Base-by-base conservation (phyloP, 2,329 filamentous ascomycete genomes). In the Colletotrichum musicola region DNA sequence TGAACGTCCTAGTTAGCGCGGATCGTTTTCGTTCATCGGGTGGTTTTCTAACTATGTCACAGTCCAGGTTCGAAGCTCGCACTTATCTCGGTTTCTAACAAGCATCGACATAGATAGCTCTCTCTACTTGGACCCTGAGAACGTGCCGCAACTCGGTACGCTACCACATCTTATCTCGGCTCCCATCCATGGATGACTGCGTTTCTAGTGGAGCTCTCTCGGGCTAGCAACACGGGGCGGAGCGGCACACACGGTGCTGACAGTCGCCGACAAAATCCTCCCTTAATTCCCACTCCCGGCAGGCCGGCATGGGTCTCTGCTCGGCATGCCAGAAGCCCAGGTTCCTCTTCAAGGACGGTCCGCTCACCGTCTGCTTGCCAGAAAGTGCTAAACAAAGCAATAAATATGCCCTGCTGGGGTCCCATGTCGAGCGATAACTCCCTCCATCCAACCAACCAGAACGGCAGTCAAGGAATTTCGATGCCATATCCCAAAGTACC, bases 241-340 rank as follows among this genome's bases (percentile, higher is more conserved):
- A n/a, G 18, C 44, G n/a, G 44, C 44, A 47, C 44, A 47, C 30
- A 35, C 30, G 10, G 6, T 9, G 22, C 42, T 16, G n/a, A 6
- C 42, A 25, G 44, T 13, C 44, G 44, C 44, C 44, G 44, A 47
- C 14, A n/a, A 49, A 49, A 5, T 42, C 10, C 14, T 14, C 13
- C 12, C 16, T n/a, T 14, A 4, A 30, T 38, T 40, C 38, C 38
- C 40, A 57, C 22, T 27, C 20, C 14, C 55, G 55, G 55, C 55
- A 57, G 20, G 20, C 40, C 55, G 55, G 55, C 55, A 46, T 57
- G 22, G 55, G 25, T 46, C 55, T 57, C 40, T 22, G 38, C 47
- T 57, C 18, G 20, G 55, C 55, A 57, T 46, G 40, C 38, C 55
- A 6, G 40, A 35, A 57, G 16, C 16, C 55, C 40, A 20, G 53